phyloP scores from a whole-genome alignment of 2,329 filamentous ascomycete species.

The Scedosporium dehoogii region DNA sequence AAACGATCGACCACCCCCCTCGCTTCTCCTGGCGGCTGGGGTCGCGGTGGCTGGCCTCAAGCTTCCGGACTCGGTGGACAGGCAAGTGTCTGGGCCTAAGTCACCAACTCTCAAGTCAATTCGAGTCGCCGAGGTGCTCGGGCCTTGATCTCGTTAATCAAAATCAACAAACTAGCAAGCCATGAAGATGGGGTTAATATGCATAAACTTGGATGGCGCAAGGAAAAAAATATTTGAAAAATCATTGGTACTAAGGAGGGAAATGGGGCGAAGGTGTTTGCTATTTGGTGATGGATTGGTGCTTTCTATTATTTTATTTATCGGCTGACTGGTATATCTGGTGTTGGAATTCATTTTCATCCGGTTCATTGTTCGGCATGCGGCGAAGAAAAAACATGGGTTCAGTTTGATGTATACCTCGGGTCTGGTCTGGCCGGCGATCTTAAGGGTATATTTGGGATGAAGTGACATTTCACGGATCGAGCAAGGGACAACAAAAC shows the following conservation, averaged over 20 bases:
- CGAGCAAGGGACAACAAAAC: neutral
- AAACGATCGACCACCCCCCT: slow-evolving; percentile 85
- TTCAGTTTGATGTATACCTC: slow-evolving; percentile 13
- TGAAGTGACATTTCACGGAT: neutral
- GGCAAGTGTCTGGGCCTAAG: slow-evolving; percentile 86
- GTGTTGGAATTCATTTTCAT: slow-evolving; percentile 4
- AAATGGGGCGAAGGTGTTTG: neutral
- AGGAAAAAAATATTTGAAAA: slow-evolving; percentile 3
- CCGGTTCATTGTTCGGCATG: slow-evolving; percentile 3
- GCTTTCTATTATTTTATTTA: neutral
- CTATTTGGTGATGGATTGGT: slow-evolving; percentile 5
- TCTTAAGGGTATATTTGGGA: slow-evolving; percentile 8
- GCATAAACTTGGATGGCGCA: slow-evolving; percentile 6
- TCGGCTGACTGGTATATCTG: slow-evolving; percentile 2
- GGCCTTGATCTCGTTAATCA: neutral
- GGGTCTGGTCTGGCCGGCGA: slow-evolving; percentile 11
- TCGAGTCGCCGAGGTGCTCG: neutral
- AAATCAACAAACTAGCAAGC: neutral
- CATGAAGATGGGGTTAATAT: neutral
- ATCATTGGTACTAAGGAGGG: neutral
- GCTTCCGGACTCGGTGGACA: slow-evolving; percentile 75
- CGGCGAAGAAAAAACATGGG: slow-evolving; percentile 8
- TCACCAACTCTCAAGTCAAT: neutral
- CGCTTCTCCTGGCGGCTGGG: slow-evolving; percentile 81
- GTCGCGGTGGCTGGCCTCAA: slow-evolving; percentile 75